These are phyloP conservation scores for Ogataea methanolica DNA, from an alignment of 805 yeast species.

Conservation along the genomic window DNA sequence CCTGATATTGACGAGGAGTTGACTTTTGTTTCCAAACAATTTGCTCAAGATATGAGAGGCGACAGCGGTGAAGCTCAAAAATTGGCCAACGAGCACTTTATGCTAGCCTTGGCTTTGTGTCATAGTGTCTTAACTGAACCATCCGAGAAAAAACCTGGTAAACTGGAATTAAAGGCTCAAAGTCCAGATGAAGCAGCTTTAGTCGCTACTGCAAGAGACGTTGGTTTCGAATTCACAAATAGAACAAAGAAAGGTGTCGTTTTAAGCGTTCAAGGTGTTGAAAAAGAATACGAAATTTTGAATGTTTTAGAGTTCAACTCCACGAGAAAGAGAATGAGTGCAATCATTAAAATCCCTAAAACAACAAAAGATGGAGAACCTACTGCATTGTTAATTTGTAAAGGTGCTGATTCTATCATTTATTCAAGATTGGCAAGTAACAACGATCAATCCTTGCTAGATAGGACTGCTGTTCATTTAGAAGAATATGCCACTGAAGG, in stretches of 20 bases:
- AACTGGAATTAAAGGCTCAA: constrained; percentile 62
- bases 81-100: constrained; percentile 63
- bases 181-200: constrained; percentile 87
- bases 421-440: constrained; percentile 55
- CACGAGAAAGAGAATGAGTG: constrained; percentile 85
- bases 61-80: constrained; percentile 47
- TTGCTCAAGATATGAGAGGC: constrained; percentile 58
- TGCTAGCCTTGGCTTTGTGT: constrained; percentile 72
- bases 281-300: constrained; percentile 65
- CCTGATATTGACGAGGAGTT: constrained; percentile 47
- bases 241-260: constrained; percentile 66
- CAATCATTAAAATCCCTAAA: constrained; percentile 65
- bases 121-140: constrained; percentile 73
- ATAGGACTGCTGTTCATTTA: constrained; percentile 66
- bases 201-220: constrained; percentile 74
- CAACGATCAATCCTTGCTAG: constrained; percentile 39
- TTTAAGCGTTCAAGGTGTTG: constrained; percentile 64
- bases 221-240: constrained; percentile 64
- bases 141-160: constrained; percentile 55
- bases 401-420: constrained; percentile 82
- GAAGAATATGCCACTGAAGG: constrained; percentile 83
- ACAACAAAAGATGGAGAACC: constrained; percentile 41
- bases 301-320: constrained; percentile 77
- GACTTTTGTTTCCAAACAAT: constrained; percentile 65
- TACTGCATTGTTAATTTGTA: constrained; percentile 65